Percentiles rank a stretch among this genome's conserved stretches.
phyloP scores from a whole-genome alignment of 2,329 filamentous ascomycete species.

The Volutella citrinella region DNA sequence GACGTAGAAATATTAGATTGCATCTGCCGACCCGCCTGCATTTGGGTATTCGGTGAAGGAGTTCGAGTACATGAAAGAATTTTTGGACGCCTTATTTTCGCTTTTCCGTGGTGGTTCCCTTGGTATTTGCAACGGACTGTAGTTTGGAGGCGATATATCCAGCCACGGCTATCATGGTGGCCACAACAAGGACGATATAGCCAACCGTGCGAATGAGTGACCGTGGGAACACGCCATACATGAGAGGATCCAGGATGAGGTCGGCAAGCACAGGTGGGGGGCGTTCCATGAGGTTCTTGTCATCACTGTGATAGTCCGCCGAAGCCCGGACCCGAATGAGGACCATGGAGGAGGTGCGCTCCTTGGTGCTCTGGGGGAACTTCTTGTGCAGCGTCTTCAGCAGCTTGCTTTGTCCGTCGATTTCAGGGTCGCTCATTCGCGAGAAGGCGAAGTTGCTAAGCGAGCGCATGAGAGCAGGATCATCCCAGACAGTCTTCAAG shows the following conservation, averaged over 20 bases:
- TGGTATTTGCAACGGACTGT: conserved; percentile 22
- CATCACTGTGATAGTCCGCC: conserved; percentile 80
- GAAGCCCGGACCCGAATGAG: conserved; percentile 73
- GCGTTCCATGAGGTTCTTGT: conserved; percentile 69
- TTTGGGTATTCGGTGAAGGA: conserved; percentile 12
- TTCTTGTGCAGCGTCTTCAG: conserved; percentile 7
- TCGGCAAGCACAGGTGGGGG: conserved; percentile 77
- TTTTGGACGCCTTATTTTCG: conserved; percentile 29
- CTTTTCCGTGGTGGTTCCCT: conserved; percentile 34
- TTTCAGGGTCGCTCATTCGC: conserved; percentile 35
- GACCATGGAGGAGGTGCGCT: conserved; percentile 50
- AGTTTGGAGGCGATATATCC: conserved; percentile 28
- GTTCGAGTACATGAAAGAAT: conserved; percentile 10
- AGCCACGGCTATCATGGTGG: conserved; percentile 43
- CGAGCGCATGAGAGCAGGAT: conserved; percentile 61
- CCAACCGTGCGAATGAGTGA: conserved; percentile 70
- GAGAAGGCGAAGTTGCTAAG: conserved; percentile 59
- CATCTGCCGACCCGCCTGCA: conserved; percentile 17
- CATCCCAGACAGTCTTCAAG: conserved; percentile 58
- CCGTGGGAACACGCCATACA: conserved; percentile 74
- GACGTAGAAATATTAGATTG: conserved; percentile 29
- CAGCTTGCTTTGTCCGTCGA: conserved; percentile 10
- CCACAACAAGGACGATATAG: conserved; percentile 65
- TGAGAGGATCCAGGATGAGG: conserved; percentile 80
- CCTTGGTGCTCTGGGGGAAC: conserved; percentile 9